These are phyloP conservation scores for Acanthamoeba pearcei DNA, from an alignment of 208 protist species.

Conservation along the genomic window DNA sequence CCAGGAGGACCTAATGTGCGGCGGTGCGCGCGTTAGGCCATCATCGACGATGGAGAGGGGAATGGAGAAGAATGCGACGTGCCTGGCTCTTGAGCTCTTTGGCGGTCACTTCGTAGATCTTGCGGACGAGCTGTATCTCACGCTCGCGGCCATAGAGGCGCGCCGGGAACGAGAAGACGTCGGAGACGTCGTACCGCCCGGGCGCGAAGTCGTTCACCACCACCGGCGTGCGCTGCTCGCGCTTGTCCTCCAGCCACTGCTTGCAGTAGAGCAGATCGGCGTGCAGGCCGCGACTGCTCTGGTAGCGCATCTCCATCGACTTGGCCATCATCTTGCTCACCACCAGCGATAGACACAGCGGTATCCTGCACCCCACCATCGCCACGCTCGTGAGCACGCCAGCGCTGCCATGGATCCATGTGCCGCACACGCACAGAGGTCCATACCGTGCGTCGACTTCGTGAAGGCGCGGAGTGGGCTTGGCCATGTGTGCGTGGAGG, in stretches of 20 bases:
- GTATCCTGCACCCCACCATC: not conserved
- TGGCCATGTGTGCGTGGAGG: constrained; percentile 72
- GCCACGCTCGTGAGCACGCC: not conserved
- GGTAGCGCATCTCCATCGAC: constrained; percentile 50
- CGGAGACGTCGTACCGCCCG: constrained; percentile 47
- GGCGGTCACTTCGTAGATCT: constrained; percentile 1
- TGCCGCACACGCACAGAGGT: not conserved
- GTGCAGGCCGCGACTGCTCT: constrained; percentile 35
- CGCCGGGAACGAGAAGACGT: constrained; percentile 50
- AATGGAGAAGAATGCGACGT: not conserved
- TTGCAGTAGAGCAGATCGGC: constrained; percentile 24
- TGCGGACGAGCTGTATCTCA: not conserved
- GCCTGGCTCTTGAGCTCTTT: not conserved
- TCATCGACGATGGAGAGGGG: not conserved
- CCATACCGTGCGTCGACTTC: constrained; percentile 9
- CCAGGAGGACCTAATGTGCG: not conserved
- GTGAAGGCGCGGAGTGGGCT: constrained; percentile 25
- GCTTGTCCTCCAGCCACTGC: too few species aligned
- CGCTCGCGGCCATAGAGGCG: constrained; percentile 51
- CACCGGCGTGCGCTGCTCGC: not conserved
- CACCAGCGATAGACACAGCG: constrained; percentile 33
- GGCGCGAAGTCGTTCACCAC: constrained; percentile 19
- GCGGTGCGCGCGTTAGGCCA: not conserved
- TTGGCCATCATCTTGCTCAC: constrained; percentile 63
- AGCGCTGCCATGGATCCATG: not conserved